Evolutionary conservation across 2,329 filamentous ascomycete genomes (phyloP).

Genomic region (Knoxdaviesia proteae): DNA sequence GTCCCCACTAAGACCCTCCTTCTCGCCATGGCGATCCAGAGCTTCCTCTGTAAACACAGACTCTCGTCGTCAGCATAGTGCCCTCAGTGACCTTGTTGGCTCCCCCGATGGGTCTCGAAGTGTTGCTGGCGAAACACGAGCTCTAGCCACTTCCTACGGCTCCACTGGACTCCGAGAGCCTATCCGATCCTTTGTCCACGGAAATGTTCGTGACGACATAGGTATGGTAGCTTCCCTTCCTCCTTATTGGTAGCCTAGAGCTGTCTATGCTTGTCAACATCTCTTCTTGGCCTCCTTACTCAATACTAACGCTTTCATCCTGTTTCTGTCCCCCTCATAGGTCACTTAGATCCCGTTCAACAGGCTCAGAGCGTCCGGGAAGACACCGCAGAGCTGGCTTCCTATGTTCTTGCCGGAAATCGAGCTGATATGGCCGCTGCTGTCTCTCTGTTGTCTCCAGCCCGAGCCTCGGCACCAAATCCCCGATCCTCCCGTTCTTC

Average conservation of each 20-base stretch:
- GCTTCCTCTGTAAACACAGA: constrained; percentile 6
- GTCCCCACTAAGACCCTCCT: constrained; percentile 7
- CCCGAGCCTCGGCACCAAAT: too few relatives aligned
- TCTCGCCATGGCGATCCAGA: constrained; percentile 26
- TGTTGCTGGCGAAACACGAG: constrained; percentile 2
- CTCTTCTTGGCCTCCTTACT: too few relatives aligned
- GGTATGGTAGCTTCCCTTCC: constrained; percentile 18
- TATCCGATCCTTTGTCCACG: constrained; percentile 51
- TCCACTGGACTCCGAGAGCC: constrained; percentile 35
- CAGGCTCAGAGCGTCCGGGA: constrained; percentile 65
- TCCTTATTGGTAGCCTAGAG: too few relatives aligned
- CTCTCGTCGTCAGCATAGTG: too few relatives aligned
- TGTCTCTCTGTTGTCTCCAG: too few relatives aligned
- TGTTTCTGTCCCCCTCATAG: constrained; percentile 10
- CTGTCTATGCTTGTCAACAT: too few relatives aligned
- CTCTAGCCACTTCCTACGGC: constrained; percentile 15
- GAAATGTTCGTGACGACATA: constrained; percentile 36
- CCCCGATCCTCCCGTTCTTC: too few relatives aligned
- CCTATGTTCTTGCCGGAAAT: constrained; percentile 49
- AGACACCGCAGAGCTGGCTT: constrained; percentile 72
- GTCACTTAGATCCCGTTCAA: constrained; percentile 44
- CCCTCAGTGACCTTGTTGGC: not conserved
- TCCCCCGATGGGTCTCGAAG: not conserved
- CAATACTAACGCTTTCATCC: too few relatives aligned
- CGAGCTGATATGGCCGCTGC: not conserved